Evolutionary conservation across 306 rosid genomes (phyloP), one percentile per base, ranked within the genome.

Genomic region (Cicer judaicum): DNA sequence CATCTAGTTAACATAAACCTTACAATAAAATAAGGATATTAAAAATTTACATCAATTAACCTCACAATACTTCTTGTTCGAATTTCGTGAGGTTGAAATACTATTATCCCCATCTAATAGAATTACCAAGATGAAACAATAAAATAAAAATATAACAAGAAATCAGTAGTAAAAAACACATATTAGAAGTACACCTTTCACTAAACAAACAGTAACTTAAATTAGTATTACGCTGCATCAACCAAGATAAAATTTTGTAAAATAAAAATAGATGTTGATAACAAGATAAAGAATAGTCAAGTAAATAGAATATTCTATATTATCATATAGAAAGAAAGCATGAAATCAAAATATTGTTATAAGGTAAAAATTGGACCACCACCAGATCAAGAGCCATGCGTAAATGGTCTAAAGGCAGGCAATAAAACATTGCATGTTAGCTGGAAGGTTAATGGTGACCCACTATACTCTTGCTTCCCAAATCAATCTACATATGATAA

Each of bases 341-440:
- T 73, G 54, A 9, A 63, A 61, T 13, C 77, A 64, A 70, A 83
- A 74, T 79, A 74, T 64, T 41, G 84, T 18, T 79, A 38, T 18
- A 43, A 47, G 68, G 79, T 61, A 80, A 80, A 84, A 73, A 54
- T 34, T 73, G 79, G 61, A 64, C 84, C 77, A 69, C 84, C 74
- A 52, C 63, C 65, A 46, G 70, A 34, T 72, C 79, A 38, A 68
- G 73, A 67, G 6, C 79, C 75, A 75, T 57, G 66, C 74, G 70
- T 54, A 63, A 71, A 74, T 71, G 61, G 75, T 72, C 54, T 76
- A 67, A 72, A 79, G 72, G 75, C 40, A 62, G 64, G 84, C 73
- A 79, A 76, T 13, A 54, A 82, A 85, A 80, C 84, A 76, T 49
- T 47, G 82, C 89, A 85, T 82, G 89, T 85, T 85, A 85, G 78